Evolutionary conservation across 2,329 filamentous ascomycete species (phyloP), one percentile per base, ranked within the genome.

Genomic region (Fusarium domesticum): DNA sequence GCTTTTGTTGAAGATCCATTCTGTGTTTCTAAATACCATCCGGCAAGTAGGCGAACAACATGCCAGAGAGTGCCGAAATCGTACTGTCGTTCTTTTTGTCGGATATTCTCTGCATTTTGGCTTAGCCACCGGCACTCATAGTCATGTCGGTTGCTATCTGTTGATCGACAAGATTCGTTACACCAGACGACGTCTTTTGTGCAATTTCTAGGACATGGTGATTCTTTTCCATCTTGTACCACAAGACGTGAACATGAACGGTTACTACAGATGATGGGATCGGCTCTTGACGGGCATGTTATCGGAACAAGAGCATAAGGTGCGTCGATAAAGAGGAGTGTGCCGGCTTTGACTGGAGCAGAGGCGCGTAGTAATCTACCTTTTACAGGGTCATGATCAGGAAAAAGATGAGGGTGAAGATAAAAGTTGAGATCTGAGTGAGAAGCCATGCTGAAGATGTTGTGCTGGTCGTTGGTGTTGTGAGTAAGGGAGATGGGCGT

Each of bases 1-100:
- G 38, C 1, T 14, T 28, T 6, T 3, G 35, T 20, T 2, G 39
- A 32, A 5, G 25, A 18, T 6, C 34, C 35, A 12, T 35, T 41
- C 17, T 44, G 40, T 18, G 46, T 32, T 35, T 62, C 60, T 7
- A 54, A 28, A 31, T 56, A 35, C 38, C 57, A 51, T 11, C 49
- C 58, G 10, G 60, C 60, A 11, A 63, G 50, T 4, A 63, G 42
- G 16, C 60, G 59, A 25, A 63, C 47, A 31, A 63, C 51, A 31
- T 62, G 60, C 59, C 60, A 63, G 1, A 63, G 39, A 0, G 60
- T 63, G 11, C 53, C 45, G 20, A 63, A 61, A 35, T 63, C 48
- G 39, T 63, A 63, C 19, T 60, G 43, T 7, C 42, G 37, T 16
- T 63, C 60, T 16, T 50, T 19, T 1, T 32, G 37, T 1, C 53